Base-by-base conservation (phyloP, 2,329 filamentous ascomycete genomes). In the Didymella glomerata region DNA sequence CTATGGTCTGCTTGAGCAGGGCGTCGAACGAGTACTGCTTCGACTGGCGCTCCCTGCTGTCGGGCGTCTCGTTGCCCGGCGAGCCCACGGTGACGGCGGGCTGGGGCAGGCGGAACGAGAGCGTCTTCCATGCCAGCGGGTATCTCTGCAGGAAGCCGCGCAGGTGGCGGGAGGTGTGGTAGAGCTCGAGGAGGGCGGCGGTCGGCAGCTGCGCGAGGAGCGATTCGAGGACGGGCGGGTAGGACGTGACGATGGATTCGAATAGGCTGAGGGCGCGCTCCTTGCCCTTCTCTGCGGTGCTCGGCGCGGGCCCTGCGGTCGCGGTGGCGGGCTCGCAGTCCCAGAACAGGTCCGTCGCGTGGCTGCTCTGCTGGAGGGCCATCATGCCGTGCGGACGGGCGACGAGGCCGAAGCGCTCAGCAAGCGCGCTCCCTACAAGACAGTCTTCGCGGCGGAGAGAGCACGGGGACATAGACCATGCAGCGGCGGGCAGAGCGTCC, bases 41-140 rank as follows among this genome's bases (percentile, higher is more conserved):
- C 16, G 84, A 84, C 65, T 85, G 82, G 42, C 83, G 81, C 55
- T 78, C 76, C 48, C 76, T 59, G 57, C 61, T 65, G 51, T 79
- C 77, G 16, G 76, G 75, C 41, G 76, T 77, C 63, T 79, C 77
- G 49, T 74, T 76, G 62, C 76, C 78, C 11, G 77, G 74, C 28
- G 76, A 73, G 53, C 71, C 74, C 16, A 77, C 68, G 18, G 69
- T 62, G 42, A 73, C 69, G 13, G 77, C 73, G 51, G 77, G 77
- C 68, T 78, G 76, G 28, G 77, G 78, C 56, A 86, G 75, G 38
- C 85, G 82, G 72, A 87, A 88, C 13, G 85, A 87, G 27, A 87
- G 79, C 59, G 84, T 82, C 69, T 81, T 83, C 84, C 85, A 88
- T 77, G 85, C 85, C 48, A 84, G 82, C 36, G 85, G 85, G 69